These are phyloP conservation scores for Halophytophthora batemanensis DNA, from an alignment of 352 stramenopile species.

Conservation along the genomic window DNA sequence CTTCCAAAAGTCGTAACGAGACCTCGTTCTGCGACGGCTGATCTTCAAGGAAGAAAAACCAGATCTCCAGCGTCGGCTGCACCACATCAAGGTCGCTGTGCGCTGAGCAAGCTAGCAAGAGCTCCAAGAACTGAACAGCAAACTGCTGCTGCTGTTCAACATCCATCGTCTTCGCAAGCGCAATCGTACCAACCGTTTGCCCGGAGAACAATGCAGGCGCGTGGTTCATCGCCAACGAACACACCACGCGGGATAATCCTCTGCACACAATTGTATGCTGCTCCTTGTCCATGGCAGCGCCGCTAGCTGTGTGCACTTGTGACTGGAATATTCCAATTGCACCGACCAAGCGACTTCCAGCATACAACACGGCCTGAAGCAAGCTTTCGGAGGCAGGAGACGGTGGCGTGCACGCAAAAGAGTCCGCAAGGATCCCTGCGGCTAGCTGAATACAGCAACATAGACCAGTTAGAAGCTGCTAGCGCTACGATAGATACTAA, in stretches of 20 bases:
- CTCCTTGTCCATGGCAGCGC: slow-evolving; percentile 15
- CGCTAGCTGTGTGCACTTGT: slow-evolving; percentile 1
- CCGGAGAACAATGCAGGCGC: slow-evolving; percentile 28
- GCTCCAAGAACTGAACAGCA: slow-evolving; percentile 43
- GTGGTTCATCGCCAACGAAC: slow-evolving; percentile 46
- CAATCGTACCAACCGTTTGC: slow-evolving; percentile 3
- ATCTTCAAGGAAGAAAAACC: slow-evolving; percentile 86
- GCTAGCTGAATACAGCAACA: slow-evolving; percentile 33
- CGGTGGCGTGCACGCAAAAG: slow-evolving; percentile 33
- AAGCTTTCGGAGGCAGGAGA: slow-evolving; percentile 17
- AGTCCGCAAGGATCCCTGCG: slow-evolving; percentile 59
- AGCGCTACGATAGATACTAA: slow-evolving; percentile 2
- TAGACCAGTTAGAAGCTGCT: background rate
- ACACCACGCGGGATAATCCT: slow-evolving; percentile 42
- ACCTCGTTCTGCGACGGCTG: slow-evolving; percentile 34
- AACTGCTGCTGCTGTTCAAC: slow-evolving; percentile 16
- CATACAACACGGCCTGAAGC: slow-evolving; percentile 28
- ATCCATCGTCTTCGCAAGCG: background rate
- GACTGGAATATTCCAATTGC: slow-evolving; percentile 21
- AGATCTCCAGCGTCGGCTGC: slow-evolving; percentile 81
- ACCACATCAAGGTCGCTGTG: slow-evolving; percentile 49
- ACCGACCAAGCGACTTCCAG: slow-evolving; percentile 21
- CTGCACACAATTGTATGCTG: slow-evolving; percentile 26
- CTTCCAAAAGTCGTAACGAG: slow-evolving; percentile 39
- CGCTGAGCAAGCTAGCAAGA: slow-evolving; percentile 61